These are phyloP conservation scores for Calonectria crousiana DNA, from an alignment of 2,329 filamentous ascomycete genomes.

Conservation along the genomic window DNA sequence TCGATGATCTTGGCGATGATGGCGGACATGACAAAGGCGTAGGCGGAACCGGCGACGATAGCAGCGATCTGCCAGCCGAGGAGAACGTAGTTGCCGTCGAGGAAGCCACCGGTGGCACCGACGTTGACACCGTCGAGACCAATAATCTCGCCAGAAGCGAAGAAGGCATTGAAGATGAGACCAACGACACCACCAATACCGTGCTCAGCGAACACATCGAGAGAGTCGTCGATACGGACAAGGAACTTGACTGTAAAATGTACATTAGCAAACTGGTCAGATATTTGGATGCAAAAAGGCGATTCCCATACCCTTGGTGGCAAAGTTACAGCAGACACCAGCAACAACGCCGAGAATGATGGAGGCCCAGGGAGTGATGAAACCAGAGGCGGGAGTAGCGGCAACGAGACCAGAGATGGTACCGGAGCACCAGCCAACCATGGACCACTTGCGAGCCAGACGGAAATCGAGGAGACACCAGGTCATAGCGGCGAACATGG, in stretches of 20 bases:
- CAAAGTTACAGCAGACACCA: conserved; percentile 76
- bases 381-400: conserved; percentile 77
- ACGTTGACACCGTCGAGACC: conserved; percentile 83
- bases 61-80: conserved; percentile 86
- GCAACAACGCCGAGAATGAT: conserved; percentile 75
- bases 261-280: conserved; percentile 23
- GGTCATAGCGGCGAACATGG: conserved; percentile 90
- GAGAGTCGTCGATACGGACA: conserved; percentile 75
- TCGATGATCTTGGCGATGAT: conserved; percentile 82
- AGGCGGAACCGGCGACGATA: conserved; percentile 74
- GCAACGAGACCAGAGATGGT: conserved; percentile 79
- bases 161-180: conserved; percentile 79
- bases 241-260: conserved; percentile 66
- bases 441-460: conserved; percentile 92
- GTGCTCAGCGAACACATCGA: conserved; percentile 81
- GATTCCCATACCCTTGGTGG: conserved; percentile 64
- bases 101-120: conserved; percentile 75
- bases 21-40: conserved; percentile 80
- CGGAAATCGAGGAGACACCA: conserved; percentile 98
- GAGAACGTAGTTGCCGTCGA: conserved; percentile 80
- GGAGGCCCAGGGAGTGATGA: conserved; percentile 76
- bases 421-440: conserved; percentile 80
- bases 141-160: conserved; percentile 77
- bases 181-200: conserved; percentile 77
- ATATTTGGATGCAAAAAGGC: not conserved